Percentiles rank a stretch among this genome's conserved stretches.
phyloP scores from a whole-genome alignment of 106 monocot species.

The Dendrobium nobile region DNA sequence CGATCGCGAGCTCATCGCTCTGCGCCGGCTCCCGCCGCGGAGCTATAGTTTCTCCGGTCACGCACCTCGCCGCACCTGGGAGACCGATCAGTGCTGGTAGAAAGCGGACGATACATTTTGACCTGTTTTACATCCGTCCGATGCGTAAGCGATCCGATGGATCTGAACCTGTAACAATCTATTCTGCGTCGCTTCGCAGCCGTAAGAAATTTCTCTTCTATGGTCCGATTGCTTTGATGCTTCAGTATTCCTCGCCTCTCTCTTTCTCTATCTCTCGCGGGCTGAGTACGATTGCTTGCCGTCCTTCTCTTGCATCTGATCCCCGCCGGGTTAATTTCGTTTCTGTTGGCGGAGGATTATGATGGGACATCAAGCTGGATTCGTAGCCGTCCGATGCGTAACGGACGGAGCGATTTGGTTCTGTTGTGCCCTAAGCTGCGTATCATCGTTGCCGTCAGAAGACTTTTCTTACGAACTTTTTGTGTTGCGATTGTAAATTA shows the following conservation, averaged over 20 bases:
- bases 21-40: not conserved
- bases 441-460: not conserved
- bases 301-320: too few species aligned
- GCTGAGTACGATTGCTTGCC: not conserved
- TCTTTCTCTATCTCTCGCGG: not conserved
- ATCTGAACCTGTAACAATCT: not conserved
- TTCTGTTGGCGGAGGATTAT: too few species aligned
- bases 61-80: conserved; percentile 53
- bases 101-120: too few species aligned
- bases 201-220: not conserved
- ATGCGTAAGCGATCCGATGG: not conserved
- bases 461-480: not conserved
- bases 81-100: conserved; percentile 93
- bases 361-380: too few species aligned
- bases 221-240: not conserved
- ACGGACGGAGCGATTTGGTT: not conserved
- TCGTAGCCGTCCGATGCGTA: not conserved
- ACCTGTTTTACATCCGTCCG: not conserved
- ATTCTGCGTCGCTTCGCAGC: not conserved
- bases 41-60: not conserved
- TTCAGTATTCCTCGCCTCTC: too few species aligned
- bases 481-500: too few species aligned
- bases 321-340: too few species aligned
- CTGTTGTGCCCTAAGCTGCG: not conserved
- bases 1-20: conserved; percentile 22